Evolutionary conservation across 176 grass and related monocot genomes (phyloP).

Genomic region (Canna indica): DNA sequence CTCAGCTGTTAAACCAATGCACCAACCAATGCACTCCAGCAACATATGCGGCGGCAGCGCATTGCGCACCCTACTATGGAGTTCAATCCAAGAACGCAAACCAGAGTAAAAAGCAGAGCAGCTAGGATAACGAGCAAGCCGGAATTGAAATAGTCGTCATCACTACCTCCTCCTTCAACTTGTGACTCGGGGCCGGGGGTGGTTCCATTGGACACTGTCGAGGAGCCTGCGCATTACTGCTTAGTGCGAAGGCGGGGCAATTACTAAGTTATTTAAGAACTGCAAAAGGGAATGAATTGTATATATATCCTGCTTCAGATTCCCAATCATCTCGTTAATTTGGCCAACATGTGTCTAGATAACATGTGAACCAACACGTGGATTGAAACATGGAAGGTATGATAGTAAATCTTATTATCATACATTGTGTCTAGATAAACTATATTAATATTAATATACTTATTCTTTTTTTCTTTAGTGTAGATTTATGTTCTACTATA

Average conservation of each 20-base stretch:
- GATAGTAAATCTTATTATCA: too few relatives aligned
- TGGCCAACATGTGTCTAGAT: too few relatives aligned
- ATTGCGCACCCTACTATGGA: slow-evolving; percentile 1
- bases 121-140: not conserved
- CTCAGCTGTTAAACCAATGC: too few relatives aligned
- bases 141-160: not conserved
- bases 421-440: too few relatives aligned
- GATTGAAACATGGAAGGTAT: too few relatives aligned
- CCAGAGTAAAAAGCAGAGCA: not conserved
- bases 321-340: not conserved
- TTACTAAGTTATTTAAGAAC: too few relatives aligned
- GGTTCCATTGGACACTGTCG: not conserved
- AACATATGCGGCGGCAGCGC: not conserved
- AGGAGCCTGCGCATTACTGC: not conserved
- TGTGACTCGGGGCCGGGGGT: not conserved
- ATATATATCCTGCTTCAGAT: not conserved
- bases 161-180: not conserved
- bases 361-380: too few relatives aligned
- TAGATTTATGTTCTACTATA: too few relatives aligned
- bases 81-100: not conserved
- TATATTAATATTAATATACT: too few relatives aligned
- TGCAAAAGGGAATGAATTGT: not conserved
- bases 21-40: too few relatives aligned
- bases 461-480: too few relatives aligned
- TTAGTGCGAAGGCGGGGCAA: not conserved